Evolutionary conservation across 352 stramenopile species (phyloP), one percentile per base, ranked within the genome.

Genomic region (Pythium guiyangense): DNA sequence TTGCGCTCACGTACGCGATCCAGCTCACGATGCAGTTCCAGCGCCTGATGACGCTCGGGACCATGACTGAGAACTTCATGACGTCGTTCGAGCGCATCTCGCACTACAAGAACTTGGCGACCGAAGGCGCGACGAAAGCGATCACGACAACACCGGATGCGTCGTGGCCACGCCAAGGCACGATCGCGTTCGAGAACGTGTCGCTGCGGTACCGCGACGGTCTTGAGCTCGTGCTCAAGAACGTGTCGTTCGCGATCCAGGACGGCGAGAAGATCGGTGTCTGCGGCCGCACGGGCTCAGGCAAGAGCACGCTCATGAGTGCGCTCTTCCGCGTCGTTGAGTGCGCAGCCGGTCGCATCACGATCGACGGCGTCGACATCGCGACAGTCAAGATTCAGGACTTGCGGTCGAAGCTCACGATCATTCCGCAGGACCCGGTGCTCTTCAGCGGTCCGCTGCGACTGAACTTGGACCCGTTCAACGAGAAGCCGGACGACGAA

Each of bases 391-490:
- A 31, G 27, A 20, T 81, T 12, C 56, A 60, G 34, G 49, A 54
- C 18, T 52, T 81, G 29, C 72, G 72, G 1, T 9, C 51, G 26
- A 62, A 63, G 43, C 64, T 81, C 27, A n/a, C n/a, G n/a, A n/a
- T n/a, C n/a, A n/a, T n/a, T n/a, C n/a, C n/a, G n/a, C n/a, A n/a
- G n/a, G n/a, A 71, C 72, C 12, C 93, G 26, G 81, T 97, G 17
- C 63, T 97, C 31, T 98, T 98, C 62, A 84, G 70, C 34, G 92
- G 91, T 12, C 88, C 77, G 34, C 67, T 98, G 29, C 77, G 88
- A 20, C 77, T 73, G 34, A 98, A 98, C 66, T 62, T 98, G 6
- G 91, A 98, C 63, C 92, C 92, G 14, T 96, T 93, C 55, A 46
- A 65, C n/a, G 54, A 86, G 49, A 83, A 84, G 61, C 69, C 54